Percentiles rank a stretch among this genome's conserved stretches.
These are phyloP conservation scores for Cyanophora paradoxa DNA, from an alignment of 78 protist species.

Conservation along the genomic window DNA sequence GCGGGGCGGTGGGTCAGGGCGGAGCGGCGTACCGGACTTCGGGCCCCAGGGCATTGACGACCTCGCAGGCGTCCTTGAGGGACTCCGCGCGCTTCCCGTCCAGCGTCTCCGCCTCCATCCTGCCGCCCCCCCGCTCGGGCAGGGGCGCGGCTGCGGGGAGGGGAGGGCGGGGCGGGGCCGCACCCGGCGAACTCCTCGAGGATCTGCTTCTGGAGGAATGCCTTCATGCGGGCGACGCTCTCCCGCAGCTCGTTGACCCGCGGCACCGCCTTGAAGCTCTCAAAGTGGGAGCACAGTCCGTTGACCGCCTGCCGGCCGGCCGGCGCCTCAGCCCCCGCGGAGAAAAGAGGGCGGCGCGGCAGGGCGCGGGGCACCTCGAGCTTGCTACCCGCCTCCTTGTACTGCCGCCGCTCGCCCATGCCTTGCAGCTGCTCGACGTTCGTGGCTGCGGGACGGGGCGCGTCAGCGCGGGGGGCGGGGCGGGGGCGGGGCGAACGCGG, in stretches of 20 bases:
- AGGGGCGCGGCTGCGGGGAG: too few species aligned
- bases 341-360: too few species aligned
- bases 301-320: slow-evolving; percentile 15
- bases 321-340: too few species aligned
- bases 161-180: too few species aligned
- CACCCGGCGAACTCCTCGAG: not conserved
- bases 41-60: slow-evolving; percentile 2
- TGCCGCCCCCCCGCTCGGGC: too few species aligned
- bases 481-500: too few species aligned
- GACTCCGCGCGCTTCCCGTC: not conserved
- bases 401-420: not conserved
- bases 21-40: not conserved
- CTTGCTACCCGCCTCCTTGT: slow-evolving; percentile 10
- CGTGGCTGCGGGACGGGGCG: not conserved
- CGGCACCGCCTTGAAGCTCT: not conserved
- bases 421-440: not conserved
- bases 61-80: slow-evolving; percentile 13
- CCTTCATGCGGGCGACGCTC: not conserved
- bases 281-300: slow-evolving; percentile 24
- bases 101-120: not conserved
- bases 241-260: slow-evolving; percentile 16
- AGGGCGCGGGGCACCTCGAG: too few species aligned
- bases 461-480: not conserved
- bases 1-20: too few species aligned
- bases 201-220: not conserved